These are phyloP conservation scores for Claviceps arundinis DNA, from an alignment of 2,329 filamentous ascomycete species.

Conservation along the genomic window DNA sequence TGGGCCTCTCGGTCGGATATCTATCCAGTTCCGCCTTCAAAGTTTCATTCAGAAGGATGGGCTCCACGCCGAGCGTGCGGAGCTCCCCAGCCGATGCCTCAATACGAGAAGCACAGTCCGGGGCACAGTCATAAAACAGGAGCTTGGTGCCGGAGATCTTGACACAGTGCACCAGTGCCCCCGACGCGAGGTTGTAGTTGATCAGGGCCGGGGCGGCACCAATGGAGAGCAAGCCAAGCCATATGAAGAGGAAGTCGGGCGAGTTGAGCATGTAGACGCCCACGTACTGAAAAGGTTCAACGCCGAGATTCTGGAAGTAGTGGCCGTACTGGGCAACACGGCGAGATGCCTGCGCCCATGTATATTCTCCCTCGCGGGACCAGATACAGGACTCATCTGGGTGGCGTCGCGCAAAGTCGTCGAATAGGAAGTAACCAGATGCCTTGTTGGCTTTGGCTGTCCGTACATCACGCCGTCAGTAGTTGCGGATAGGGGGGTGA, in stretches of 20 bases:
- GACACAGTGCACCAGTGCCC: constrained; percentile 3
- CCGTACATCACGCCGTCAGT: too few relatives aligned
- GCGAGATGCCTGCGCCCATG: constrained; percentile 4
- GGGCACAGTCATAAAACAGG: constrained; percentile 2
- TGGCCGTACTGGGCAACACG: constrained; percentile 6
- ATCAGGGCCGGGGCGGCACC: constrained; percentile 6
- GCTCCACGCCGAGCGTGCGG: background rate
- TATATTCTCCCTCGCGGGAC: constrained; percentile 6
- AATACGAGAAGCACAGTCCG: constrained; percentile 3
- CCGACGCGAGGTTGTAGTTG: constrained; percentile 5
- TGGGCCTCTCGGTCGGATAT: constrained; percentile 1
- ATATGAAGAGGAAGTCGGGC: constrained; percentile 5
- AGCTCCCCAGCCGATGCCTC: background rate
- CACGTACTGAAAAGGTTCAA: constrained; percentile 2
- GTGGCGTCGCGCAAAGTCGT: background rate
- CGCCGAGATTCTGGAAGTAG: constrained; percentile 3
- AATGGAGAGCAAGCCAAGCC: constrained; percentile 7
- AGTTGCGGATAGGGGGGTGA: background rate
- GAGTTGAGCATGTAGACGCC: constrained; percentile 7
- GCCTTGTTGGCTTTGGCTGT: constrained; percentile 4
- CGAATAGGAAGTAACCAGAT: constrained; percentile 4
- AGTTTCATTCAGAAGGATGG: background rate
- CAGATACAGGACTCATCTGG: constrained; percentile 4
- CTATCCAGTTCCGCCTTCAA: constrained; percentile 1
- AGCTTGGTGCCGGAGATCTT: constrained; percentile 2